A percentile compares a stretch with the other conserved stretches of the same genome.
Conservation (phyloP, 2,329 filamentous ascomycete species). For the Neofusicoccum umdonicola region DNA sequence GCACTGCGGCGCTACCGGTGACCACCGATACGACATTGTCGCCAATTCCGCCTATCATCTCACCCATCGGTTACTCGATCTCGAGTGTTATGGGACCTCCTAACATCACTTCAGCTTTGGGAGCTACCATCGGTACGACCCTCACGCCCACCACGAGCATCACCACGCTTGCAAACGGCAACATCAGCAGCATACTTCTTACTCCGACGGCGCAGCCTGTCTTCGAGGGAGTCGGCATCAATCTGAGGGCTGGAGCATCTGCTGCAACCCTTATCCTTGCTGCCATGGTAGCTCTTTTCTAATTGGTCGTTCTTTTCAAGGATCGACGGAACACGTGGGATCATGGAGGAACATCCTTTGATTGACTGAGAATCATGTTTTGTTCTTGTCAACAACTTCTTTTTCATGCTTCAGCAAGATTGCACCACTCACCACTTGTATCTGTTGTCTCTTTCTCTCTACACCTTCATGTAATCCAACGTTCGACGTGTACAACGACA, state of each 20-base stretch:
- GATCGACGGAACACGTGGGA: not conserved
- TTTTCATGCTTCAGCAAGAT: not conserved
- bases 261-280: not conserved
- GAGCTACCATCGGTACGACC: not conserved
- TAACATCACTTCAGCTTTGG: not conserved
- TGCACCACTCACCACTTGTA: conserved; percentile 4
- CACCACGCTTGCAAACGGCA: not conserved
- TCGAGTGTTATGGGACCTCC: not conserved
- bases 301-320: not conserved
- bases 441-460: not conserved
- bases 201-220: not conserved
- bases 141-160: not conserved
- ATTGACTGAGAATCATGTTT: not conserved
- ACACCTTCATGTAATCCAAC: conserved; percentile 4
- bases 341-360: not conserved
- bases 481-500: not conserved
- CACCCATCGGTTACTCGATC: not conserved
- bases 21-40: not conserved
- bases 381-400: conserved; percentile 2
- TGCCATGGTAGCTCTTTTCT: not conserved
- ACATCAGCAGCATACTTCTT: conserved; percentile 7
- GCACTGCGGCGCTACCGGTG: not conserved
- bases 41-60: not conserved
- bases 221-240: not conserved
- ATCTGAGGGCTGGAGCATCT: not conserved